Evolutionary conservation across 768 basidiomycete species (phyloP).

Genomic region (Phylloporus sp.): DNA sequence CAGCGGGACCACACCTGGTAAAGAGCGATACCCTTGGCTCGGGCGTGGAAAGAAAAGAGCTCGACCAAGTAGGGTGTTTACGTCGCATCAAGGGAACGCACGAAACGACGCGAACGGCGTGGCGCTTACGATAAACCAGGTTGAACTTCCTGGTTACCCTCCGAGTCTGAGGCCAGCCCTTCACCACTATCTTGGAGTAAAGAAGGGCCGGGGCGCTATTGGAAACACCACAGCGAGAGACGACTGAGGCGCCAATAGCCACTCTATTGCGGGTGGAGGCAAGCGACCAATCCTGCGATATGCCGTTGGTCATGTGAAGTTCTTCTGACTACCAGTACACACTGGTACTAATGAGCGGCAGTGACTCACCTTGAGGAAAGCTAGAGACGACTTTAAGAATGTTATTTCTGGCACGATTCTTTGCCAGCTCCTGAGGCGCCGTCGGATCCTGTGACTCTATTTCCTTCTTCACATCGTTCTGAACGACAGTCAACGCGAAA

Average conservation of each 20-base stretch:
- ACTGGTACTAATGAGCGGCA: no score
- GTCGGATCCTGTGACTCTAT: background rate
- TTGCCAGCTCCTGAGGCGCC: no score
- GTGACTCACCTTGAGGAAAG: no score
- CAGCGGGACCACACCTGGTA: conserved; percentile 56
- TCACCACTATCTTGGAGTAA: conserved; percentile 8
- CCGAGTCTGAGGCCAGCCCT: conserved; percentile 39
- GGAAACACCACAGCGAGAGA: conserved; percentile 30
- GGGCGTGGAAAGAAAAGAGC: conserved; percentile 58
- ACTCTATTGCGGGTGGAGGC: conserved; percentile 14
- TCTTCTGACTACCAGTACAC: no score
- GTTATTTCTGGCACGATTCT: no score
- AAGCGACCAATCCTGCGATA: no score
- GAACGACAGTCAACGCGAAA: no score
- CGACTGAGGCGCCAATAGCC: no score
- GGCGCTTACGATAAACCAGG: background rate
- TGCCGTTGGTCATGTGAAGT: no score
- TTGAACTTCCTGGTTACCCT: conserved; percentile 44
- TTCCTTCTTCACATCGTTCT: no score
- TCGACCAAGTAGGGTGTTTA: conserved; percentile 47
- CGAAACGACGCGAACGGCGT: background rate
- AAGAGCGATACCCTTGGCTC: conserved; percentile 57
- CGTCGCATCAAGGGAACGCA: background rate
- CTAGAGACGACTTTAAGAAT: no score
- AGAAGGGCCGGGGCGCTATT: conserved; percentile 2